phyloP scores from a whole-genome alignment of 2,329 filamentous ascomycete genomes.

The Diaporthe destruens region DNA sequence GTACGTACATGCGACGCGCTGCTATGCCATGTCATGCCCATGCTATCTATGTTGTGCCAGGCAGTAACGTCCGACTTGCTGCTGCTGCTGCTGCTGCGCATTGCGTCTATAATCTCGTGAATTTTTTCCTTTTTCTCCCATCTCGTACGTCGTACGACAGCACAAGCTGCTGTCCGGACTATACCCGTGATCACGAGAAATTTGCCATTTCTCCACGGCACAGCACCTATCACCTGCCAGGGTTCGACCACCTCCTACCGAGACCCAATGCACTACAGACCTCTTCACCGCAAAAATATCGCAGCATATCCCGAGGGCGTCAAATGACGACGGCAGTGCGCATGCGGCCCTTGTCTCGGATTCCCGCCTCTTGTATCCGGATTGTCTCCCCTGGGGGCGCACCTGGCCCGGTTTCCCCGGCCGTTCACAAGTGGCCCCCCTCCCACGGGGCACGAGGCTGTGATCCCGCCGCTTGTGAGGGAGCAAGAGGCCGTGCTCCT shows the following conservation, averaged over 20 bases:
- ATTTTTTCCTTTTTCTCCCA: neutral
- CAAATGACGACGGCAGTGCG: slow-evolving; percentile 20
- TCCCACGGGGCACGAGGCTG: neutral
- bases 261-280: slow-evolving; percentile 6
- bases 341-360: slow-evolving; percentile 27
- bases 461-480: neutral
- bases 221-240: neutral
- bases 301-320: neutral
- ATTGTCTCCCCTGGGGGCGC: neutral
- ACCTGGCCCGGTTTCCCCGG: slow-evolving; percentile 17
- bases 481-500: neutral
- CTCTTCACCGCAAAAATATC: slow-evolving; percentile 33
- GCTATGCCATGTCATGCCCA: neutral
- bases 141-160: slow-evolving; percentile 18
- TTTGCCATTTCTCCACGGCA: slow-evolving; percentile 23
- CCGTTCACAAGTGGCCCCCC: neutral
- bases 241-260: neutral
- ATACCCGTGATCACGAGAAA: slow-evolving; percentile 26
- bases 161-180: slow-evolving; percentile 7
- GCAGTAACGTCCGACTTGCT: neutral
- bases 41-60: neutral
- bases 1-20: neutral
- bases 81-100: slow-evolving; percentile 11
- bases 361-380: slow-evolving; percentile 19
- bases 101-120: slow-evolving; percentile 9